Evolutionary conservation across 2,329 filamentous ascomycete genomes (phyloP), one percentile per base, ranked within the genome.

Genomic region (Ophioceras dolichostomum): DNA sequence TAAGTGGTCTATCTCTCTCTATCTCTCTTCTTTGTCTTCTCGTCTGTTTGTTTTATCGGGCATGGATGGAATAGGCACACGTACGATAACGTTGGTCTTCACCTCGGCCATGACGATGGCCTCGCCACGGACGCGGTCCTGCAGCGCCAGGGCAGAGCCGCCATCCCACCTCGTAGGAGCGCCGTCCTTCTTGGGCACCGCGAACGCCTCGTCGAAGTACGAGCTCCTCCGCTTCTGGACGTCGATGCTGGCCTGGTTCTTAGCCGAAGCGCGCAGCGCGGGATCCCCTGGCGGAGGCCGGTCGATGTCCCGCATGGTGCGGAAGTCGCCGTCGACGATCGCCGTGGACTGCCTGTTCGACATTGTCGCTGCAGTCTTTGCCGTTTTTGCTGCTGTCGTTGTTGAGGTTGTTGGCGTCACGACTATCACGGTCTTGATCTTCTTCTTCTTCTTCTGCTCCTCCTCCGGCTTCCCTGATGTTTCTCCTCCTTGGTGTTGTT

Each of bases 91-190:
- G 45, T 79, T 83, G 5, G 76, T 75, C 50, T 68, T 73, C 22
- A 83, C 54, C 47, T 82, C 79, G 19, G 70, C 73, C 43, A 79
- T 59, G 32, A 85, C 67, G 24, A 76, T 61, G 2, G 73, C 70
- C 43, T 75, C 68, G 39, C 65, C 62, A 6, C 59, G 59, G 10
- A 76, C 54, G n/a, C 62, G 62, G 36, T 68, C 65, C 35, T 31
- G 27, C 17, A 27, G 17, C 20, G 27, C 21, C 14, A 57, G 50
- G 16, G 55, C 49, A n/a, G n/a, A n/a, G n/a, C n/a, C n/a, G n/a
- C n/a, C n/a, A n/a, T n/a, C n/a, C n/a, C n/a, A n/a, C 37, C 54
- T 59, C 17, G 49, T 40, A 32, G 52, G 48, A 31, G 50, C 47
- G 39, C 52, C 49, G 29, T 53, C 35, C 19, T 47, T 49, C 18